Conservation (phyloP, 805 yeast genomes). For the Monosporozyma servazzii region DNA sequence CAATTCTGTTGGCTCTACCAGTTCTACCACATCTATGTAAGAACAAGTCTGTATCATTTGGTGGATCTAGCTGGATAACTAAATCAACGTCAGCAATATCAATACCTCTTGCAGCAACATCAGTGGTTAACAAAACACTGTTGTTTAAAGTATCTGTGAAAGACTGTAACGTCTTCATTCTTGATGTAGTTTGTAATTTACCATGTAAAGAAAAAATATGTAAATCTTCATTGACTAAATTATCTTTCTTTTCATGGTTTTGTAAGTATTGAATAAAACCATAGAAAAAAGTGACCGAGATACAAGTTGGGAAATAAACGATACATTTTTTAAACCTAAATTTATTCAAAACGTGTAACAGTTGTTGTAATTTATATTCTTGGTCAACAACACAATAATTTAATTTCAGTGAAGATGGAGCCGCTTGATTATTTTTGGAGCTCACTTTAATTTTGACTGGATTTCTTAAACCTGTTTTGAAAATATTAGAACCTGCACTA, state of each 20-base stretch:
- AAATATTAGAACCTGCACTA: slow-evolving; percentile 68
- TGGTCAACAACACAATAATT: slow-evolving; percentile 54
- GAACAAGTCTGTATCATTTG: slow-evolving; percentile 84
- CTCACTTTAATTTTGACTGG: slow-evolving; percentile 83
- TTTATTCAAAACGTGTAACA: slow-evolving; percentile 45
- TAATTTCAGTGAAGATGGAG: slow-evolving; percentile 58
- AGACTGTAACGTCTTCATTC: slow-evolving; percentile 58
- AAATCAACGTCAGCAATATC: slow-evolving; percentile 93
- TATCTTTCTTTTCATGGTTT: slow-evolving; percentile 14
- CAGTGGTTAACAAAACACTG: slow-evolving; percentile 77
- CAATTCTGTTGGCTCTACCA: slow-evolving; percentile 81
- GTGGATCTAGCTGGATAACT: slow-evolving; percentile 92
- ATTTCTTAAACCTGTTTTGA: slow-evolving; percentile 83
- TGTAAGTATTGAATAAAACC: slow-evolving; percentile 39
- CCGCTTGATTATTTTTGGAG: slow-evolving; percentile 32
- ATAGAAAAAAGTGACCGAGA: slow-evolving; percentile 70
- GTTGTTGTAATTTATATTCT: slow-evolving; percentile 47
- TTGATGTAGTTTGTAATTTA: slow-evolving; percentile 69
- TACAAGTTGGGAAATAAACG: slow-evolving; percentile 88
- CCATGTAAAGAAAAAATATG: slow-evolving; percentile 78
- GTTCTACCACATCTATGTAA: slow-evolving; percentile 93
- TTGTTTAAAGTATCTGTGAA: slow-evolving; percentile 46
- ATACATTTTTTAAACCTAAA: slow-evolving; percentile 68
- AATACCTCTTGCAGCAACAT: slow-evolving; percentile 96
- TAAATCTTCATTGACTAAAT: slow-evolving; percentile 22